Evolutionary conservation across 1,284 basidiomycete genomes (phyloP), one percentile per base, ranked within the genome.

Genomic region (Stereum hirsutum): DNA sequence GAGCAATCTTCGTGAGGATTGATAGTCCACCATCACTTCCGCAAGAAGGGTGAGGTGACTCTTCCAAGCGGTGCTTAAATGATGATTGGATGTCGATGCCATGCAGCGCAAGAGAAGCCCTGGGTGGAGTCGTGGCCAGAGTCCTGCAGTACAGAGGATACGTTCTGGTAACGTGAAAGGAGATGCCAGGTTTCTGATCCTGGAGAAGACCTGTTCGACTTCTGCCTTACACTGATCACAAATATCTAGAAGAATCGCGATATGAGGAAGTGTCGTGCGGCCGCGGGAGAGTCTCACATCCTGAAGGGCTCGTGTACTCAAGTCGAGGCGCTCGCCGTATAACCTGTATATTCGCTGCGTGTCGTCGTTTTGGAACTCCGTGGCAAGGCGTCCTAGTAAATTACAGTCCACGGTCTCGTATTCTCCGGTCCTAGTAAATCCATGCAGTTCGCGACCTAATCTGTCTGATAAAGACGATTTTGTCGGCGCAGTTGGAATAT

Each of bases 1-100:
- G 25, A 62, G 28, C 14, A 66, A 39, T 20, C 66, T 58, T 6
- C 56, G 56, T 19, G 63, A 54, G 14, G 60, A 59, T 35, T 71
- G 69, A 25, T 60, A 53, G n/a, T 47, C 44, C 4, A 69, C 41
- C 20, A 60, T 25, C 2, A 50, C 44, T 32, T 54, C 41, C 2
- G 60, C 64, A 5, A 66, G 46, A 4, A 10, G 10, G 1, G 48
- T 48, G 3, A 73, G 42, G 15, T 32, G 47, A 1, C 23, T 15
- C 25, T 46, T 46, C 69, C 68, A 70, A 21, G 15, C 23, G 21
- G 31, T 17, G 3, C 39, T 20, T 8, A 50, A 38, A 20, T 25
- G 8, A 8, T 14, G n/a, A 6, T 37, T 30, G n/a, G n/a, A 17
- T 14, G 36, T 40, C 7, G 7, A 41, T 4, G 38, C 30, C 24